Percentiles rank a stretch among this genome's conserved stretches.
Conservation (phyloP, 306 rosid species). For the Corylus avellana region DNA sequence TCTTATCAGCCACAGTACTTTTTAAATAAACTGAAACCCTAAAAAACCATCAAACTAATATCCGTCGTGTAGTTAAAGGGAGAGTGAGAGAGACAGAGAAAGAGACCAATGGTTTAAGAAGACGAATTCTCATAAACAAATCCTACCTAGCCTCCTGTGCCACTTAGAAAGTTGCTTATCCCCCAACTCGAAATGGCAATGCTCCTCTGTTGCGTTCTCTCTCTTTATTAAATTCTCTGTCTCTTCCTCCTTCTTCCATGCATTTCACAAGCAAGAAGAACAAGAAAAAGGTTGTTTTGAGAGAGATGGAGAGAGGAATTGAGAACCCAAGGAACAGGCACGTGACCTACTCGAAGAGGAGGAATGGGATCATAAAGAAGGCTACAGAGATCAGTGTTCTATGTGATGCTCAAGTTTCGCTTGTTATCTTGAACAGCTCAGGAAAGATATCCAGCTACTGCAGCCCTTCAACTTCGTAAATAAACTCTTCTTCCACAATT, state of each 20-base stretch:
- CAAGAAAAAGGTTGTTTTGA: not conserved
- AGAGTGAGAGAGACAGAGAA: conserved; percentile 1
- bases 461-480: conserved; percentile 70
- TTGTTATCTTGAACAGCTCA: conserved; percentile 55
- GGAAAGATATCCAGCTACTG: conserved; percentile 66
- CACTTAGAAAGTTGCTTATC: conserved; percentile 63
- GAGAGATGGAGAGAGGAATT: conserved; percentile 84
- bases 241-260: not conserved
- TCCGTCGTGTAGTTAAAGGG: conserved; percentile 6
- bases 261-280: conserved; percentile 21
- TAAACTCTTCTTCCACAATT: no score
- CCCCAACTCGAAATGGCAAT: conserved; percentile 58
- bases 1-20: not conserved
- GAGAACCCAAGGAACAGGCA: conserved; percentile 86
- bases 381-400: conserved; percentile 83
- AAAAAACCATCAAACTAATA: conserved; percentile 16
- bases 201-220: not conserved
- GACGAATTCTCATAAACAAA: conserved; percentile 45
- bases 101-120: conserved; percentile 42
- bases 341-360: conserved; percentile 89
- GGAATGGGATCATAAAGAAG: conserved; percentile 77
- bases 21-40: conserved; percentile 18
- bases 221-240: not conserved
- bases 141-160: conserved; percentile 43
- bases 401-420: conserved; percentile 84